Evolutionary conservation across 495 filamentous ascomycete genomes (phyloP), one percentile per base, ranked within the genome.

Genomic region (Geopyxis carbonaria): DNA sequence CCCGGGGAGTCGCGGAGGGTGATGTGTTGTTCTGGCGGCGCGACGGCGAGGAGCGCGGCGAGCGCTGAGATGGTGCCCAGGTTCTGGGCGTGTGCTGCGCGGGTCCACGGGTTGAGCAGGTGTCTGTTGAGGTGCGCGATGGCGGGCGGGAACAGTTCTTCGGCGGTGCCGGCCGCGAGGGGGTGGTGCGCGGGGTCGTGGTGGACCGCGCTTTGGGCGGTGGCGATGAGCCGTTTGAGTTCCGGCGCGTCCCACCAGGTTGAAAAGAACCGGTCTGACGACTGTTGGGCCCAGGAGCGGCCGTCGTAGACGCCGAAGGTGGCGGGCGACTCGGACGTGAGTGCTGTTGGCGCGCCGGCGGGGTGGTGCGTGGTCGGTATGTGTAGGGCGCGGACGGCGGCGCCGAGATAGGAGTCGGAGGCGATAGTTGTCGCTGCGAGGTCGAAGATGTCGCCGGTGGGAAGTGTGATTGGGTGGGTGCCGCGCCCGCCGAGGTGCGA

Each of bases 11-110:
- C n/a, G n/a, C n/a, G n/a, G n/a, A n/a, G 66, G 1, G 75, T 60
- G 53, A 83, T 72, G 0, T 84, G 78, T 1, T 80, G 80, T 34
- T 84, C 76, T 0, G 81, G 74, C 3, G 81, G 78, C 79, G 83
- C 85, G 76, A 89, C 31, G 4, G 48, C 31, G 9, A 31, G 25
- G 38, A 53, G 34, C 5, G 49, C 48, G 3, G 42, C 80, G 21
- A 97, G 58, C 2, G 80, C 91, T 48, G 93, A 85, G 22, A 95
- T 85, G 28, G 72, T 57, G 3, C 59, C 64, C 9, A 97, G 55
- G 46, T 97, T 94, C 45, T 87, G 80, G 0, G 77, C 85, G 61
- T 94, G 94, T 54, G 93, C 93, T 19, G 93, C 89, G 3, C 89
- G 67, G 0, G 82, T 91, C 50, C 76, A 81, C 0, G 86, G 78